A percentile compares a stretch with the other conserved stretches of the same genome.
Evolutionary conservation across 2,329 filamentous ascomycete species (phyloP).

Genomic region (Calonectria hongkongensis): DNA sequence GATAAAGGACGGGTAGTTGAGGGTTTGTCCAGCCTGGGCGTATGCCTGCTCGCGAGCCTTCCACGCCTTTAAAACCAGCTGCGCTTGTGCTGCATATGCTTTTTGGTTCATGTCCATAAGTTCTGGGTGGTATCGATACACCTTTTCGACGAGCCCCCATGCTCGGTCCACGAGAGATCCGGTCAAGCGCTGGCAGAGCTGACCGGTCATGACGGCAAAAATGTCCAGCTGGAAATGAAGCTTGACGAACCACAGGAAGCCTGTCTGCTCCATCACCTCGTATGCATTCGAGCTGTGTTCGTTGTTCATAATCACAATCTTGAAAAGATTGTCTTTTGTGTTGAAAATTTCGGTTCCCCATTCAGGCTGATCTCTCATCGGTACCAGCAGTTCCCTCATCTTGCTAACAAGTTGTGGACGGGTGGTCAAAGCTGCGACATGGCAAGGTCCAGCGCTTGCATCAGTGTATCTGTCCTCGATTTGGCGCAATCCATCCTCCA

Average conservation of each 20-base stretch:
- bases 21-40: conserved; percentile 58
- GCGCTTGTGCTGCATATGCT: conserved; percentile 65
- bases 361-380: conserved; percentile 68
- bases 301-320: conserved; percentile 68
- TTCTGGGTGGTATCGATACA: conserved; percentile 70
- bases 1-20: conserved; percentile 68
- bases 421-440: conserved; percentile 69
- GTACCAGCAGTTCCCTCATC: conserved; percentile 68
- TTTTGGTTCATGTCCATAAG: conserved; percentile 70
- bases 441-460: conserved; percentile 70
- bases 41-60: conserved; percentile 67
- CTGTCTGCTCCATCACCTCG: conserved; percentile 63
- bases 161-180: conserved; percentile 72
- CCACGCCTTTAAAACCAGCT: conserved; percentile 72
- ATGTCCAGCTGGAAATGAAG: conserved; percentile 74
- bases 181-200: conserved; percentile 69
- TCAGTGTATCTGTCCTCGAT: conserved; percentile 72
- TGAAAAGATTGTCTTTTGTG: conserved; percentile 73
- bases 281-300: conserved; percentile 69
- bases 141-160: conserved; percentile 68
- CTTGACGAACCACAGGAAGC: conserved; percentile 74
- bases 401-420: conserved; percentile 70
- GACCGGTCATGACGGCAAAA: conserved; percentile 73
- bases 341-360: conserved; percentile 70
- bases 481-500: conserved; percentile 66